phyloP scores from a whole-genome alignment of 2,329 filamentous ascomycete species.

The Phialocephala sp. region DNA sequence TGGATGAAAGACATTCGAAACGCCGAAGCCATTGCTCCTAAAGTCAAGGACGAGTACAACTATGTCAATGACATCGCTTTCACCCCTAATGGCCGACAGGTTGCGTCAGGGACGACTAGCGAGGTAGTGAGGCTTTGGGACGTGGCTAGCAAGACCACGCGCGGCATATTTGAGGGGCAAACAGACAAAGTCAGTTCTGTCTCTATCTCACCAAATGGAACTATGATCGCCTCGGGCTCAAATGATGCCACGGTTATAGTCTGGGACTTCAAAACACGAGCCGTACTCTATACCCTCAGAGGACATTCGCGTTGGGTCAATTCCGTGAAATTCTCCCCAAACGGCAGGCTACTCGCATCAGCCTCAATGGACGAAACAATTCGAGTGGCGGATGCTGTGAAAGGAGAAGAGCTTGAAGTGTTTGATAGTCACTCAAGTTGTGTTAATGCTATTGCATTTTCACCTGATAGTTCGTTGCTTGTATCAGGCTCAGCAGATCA shows the following conservation, averaged over 20 bases:
- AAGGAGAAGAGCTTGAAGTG: not conserved
- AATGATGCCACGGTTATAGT: conserved; percentile 8
- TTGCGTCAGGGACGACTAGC: conserved; percentile 16
- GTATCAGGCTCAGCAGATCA: conserved; percentile 14
- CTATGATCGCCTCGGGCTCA: conserved; percentile 21
- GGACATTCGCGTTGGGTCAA: not conserved
- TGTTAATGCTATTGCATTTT: not conserved
- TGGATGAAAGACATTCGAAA: conserved; percentile 6
- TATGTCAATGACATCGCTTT: conserved; percentile 10
- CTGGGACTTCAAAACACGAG: conserved; percentile 3
- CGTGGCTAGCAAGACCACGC: not conserved
- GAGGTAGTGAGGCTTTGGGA: conserved; percentile 8
- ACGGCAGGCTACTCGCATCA: not conserved
- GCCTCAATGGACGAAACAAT: not conserved
- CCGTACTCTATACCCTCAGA: not conserved
- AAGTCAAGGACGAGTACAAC: not conserved
- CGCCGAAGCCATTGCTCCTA: not conserved
- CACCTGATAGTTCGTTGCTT: not conserved
- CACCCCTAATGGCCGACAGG: conserved; percentile 16
- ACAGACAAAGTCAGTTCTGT: conserved; percentile 6
- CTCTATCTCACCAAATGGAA: conserved; percentile 19
- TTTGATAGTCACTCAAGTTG: conserved; percentile 14
- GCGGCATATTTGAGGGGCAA: conserved; percentile 4
- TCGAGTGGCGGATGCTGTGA: conserved; percentile 18
- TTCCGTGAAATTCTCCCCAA: not conserved